Evolutionary conservation across 306 rosid species (phyloP), one percentile per base, ranked within the genome.

Genomic region (Citrullus mucosospermus): DNA sequence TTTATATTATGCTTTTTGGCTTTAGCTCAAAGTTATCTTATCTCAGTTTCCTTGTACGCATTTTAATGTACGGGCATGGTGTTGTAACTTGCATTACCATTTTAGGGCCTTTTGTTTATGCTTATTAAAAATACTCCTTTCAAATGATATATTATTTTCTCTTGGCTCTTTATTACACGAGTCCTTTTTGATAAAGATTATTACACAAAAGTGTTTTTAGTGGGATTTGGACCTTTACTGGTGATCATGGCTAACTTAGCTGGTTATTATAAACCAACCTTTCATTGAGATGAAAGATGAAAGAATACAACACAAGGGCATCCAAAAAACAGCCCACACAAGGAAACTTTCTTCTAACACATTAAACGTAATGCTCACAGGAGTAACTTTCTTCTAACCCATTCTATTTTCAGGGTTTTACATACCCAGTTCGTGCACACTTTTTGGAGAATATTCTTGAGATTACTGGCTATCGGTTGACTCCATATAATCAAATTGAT

Each of bases 401-500:
- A 70, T 85, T 46, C 15, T 61, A 28, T 70, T 62, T 58, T 32
- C 81, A 88, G 91, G 91, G 91, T 67, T 88, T 88, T 79, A 86
- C 89, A 66, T 79, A 84, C 72, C 91, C 91, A 2, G 91, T 88
- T 25, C 85, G 86, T 77, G 75, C 85, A 59, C 83, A 80, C 61
- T 88, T 88, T 82, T 82, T 88, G 83, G 91, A 88, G 83, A 82
- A 84, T 78, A 79, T 86, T 82, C 77, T 88, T 55, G 91, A 88
- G 86, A 84, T 74, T 78, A 88, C 86, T 28, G 84, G 91, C 74
- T 88, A 86, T 77, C 82, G 54, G 44, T 82, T 88, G 75, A 88
- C 80, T 68, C 56, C 77, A 7, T 79, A 80, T 59, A 88, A 88
- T 84, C 91, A 88, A 83, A 84, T 88, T 79, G 91, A 88, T 79